Percentiles rank a stretch among this genome's conserved stretches.
Evolutionary conservation across 129 eudicot genomes (phyloP).

Genomic region (Calendula officinalis): DNA sequence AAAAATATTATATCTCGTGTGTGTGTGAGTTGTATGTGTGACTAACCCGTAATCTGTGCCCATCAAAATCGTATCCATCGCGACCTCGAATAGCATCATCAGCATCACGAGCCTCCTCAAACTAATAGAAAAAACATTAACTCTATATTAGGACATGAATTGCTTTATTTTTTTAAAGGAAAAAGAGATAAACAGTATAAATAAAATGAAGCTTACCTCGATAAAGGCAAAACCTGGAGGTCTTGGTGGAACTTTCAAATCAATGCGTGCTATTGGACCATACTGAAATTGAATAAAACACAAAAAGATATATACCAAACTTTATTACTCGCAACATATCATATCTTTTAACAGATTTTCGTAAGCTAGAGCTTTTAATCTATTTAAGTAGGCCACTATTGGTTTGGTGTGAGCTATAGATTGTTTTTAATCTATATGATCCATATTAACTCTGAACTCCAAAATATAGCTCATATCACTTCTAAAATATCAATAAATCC

Average conservation of each 20-base stretch:
- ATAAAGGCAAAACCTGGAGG: conserved; percentile 95
- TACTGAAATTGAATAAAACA: conserved; percentile 48
- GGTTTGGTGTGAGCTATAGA: too few relatives aligned
- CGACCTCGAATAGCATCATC: conserved; percentile 89
- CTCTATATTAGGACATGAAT: not conserved
- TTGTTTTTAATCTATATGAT: not conserved
- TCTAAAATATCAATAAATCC: not conserved
- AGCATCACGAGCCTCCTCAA: conserved; percentile 90
- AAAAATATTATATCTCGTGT: conserved; percentile 4
- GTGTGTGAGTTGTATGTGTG: conserved; percentile 21
- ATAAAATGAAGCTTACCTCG: conserved; percentile 53
- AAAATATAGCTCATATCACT: not conserved
- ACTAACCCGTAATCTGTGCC: conserved; percentile 77
- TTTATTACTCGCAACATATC: not conserved
- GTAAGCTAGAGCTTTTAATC: not conserved
- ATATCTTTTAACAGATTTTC: not conserved
- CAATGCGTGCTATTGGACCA: conserved; percentile 80
- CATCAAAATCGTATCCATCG: conserved; percentile 92
- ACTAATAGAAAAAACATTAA: conserved; percentile 31
- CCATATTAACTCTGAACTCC: not conserved
- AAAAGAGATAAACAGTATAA: not conserved
- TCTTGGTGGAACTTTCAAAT: conserved; percentile 84
- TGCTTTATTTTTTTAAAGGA: too few relatives aligned
- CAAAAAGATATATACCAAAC: conserved; percentile 1
- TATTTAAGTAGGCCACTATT: not conserved